Percentiles rank a stretch among this genome's conserved stretches.
phyloP scores from a whole-genome alignment of 345 rosid genomes.

The Chamaenerion angustifolium region DNA sequence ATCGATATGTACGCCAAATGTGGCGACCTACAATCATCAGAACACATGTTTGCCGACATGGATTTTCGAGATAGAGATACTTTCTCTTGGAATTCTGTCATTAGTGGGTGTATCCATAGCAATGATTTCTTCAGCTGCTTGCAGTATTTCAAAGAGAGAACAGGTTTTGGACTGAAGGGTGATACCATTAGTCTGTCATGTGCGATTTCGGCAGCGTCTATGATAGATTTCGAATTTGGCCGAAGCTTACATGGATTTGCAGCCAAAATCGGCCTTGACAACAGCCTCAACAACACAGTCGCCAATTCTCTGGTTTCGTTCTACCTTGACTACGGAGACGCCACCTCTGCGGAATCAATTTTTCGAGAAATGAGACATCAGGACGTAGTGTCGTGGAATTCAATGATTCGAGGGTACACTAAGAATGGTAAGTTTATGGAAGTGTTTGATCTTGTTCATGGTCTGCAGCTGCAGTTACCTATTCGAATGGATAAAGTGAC shows the following conservation, averaged over 20 bases:
- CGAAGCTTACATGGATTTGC: conserved; percentile 27
- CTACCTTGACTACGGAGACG: conserved; percentile 32
- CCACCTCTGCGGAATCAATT: conserved; percentile 22
- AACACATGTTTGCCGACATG: conserved; percentile 23
- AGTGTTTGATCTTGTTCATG: conserved; percentile 25
- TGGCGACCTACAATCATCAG: conserved; percentile 30
- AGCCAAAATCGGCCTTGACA: conserved; percentile 21
- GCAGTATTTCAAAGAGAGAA: conserved; percentile 30
- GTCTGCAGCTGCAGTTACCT: conserved; percentile 23
- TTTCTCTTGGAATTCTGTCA: conserved; percentile 52
- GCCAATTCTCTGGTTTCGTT: conserved; percentile 44
- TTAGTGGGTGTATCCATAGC: conserved; percentile 34
- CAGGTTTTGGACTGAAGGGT: conserved; percentile 20
- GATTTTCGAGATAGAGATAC: conserved; percentile 28
- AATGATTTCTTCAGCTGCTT: conserved; percentile 24
- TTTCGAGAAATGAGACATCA: conserved; percentile 18
- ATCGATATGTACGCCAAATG: conserved; percentile 50
- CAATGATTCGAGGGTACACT: conserved; percentile 37
- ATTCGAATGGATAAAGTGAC: conserved; percentile 31
- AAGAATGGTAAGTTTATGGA: conserved; percentile 25
- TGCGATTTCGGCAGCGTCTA: conserved; percentile 35
- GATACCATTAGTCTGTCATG: conserved; percentile 35
- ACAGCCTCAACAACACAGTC: conserved; percentile 20
- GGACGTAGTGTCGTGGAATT: conserved; percentile 45
- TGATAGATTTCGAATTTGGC: conserved; percentile 23